These are phyloP conservation scores for Cadophora sp. DNA, from an alignment of 2,329 filamentous ascomycete species.

Conservation along the genomic window DNA sequence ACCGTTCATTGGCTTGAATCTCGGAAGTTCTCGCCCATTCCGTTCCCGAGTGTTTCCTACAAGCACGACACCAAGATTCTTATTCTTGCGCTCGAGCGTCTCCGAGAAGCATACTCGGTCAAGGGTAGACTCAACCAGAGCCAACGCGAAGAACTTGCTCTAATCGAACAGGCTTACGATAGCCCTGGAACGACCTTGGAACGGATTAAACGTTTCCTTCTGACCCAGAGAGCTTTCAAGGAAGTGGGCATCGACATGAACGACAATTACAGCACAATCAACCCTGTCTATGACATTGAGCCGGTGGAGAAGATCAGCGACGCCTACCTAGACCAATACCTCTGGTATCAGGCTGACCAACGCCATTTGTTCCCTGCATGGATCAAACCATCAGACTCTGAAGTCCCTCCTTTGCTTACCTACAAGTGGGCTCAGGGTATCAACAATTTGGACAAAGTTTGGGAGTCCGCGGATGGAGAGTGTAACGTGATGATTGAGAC, in stretches of 20 bases:
- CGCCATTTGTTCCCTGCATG: slow-evolving; percentile 95
- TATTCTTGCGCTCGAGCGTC: slow-evolving; percentile 89
- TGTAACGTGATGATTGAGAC: slow-evolving; percentile 99
- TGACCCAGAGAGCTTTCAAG: slow-evolving; percentile 98
- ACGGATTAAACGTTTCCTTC: slow-evolving; percentile 94
- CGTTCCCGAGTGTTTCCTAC: slow-evolving; percentile 98
- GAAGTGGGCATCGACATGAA: slow-evolving; percentile 99
- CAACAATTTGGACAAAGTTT: slow-evolving; percentile 95
- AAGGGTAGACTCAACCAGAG: slow-evolving; percentile 97
- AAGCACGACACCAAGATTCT: slow-evolving; percentile 99
- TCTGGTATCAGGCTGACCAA: slow-evolving; percentile 99
- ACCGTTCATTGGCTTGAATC: slow-evolving; percentile 99
- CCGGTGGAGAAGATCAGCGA: slow-evolving; percentile 99
- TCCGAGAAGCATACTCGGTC: slow-evolving; percentile 95
- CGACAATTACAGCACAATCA: slow-evolving; percentile 99
- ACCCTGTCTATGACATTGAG: slow-evolving; percentile 98
- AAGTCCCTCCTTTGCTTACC: slow-evolving; percentile 90
- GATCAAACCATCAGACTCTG: slow-evolving; percentile 99
- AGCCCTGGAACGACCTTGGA: slow-evolving; percentile 95
- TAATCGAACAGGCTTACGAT: slow-evolving; percentile 98
- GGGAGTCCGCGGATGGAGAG: slow-evolving; percentile 92
- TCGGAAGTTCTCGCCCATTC: slow-evolving; percentile 97
- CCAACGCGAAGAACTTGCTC: slow-evolving; percentile 92
- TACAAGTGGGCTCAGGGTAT: slow-evolving; percentile 99
- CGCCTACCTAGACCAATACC: slow-evolving; percentile 96